Base-by-base conservation (phyloP, 352 stramenopile species). In the Phytophthora megakarya region DNA sequence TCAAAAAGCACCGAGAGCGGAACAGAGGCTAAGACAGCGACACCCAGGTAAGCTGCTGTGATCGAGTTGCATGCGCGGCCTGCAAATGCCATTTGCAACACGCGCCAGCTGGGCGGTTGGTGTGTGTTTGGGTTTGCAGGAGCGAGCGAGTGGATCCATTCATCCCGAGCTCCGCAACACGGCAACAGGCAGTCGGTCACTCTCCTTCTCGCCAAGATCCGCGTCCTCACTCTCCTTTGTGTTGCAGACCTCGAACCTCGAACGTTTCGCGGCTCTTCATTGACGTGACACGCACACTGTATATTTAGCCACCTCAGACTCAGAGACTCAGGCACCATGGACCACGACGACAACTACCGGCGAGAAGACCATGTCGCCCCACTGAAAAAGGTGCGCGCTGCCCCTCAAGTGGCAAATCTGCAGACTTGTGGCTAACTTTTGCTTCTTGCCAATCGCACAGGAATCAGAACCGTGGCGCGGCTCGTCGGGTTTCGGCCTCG, bases 401-500 rank as follows among this genome's bases (percentile, higher is more conserved):
- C 16, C 23, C 18, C 37, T 22, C 53, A 70, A 21, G 15, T 22
- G 19, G 25, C 32, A 10, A 38, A 50, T 33, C 25, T 12, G 33
- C 23, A 26, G 19, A 55, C 33, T 13, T 33, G 40, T 48, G 13
- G 46, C 70, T 81, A 49, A 83, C 57, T 51, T 32, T 38, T 59
- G 25, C 28, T 75, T 50, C 25, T 18, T 38, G 64, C 43, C 22
- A 49, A 55, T 23, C 35, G 38, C 53, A 67, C 50, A 92, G 81
- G 80, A 92, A 67, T 60, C 76, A 5, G 79, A 95, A 22, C 73
- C 81, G 30, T 95, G 86, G 86, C 72, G 81, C 37, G 60, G 72
- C 26, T 85, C 82, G 8, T 83, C 77, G 12, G 76, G 80, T 33
- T 95, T 95, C 53, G 84, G 84, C 23, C 76, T 95, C 57, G 86